These are phyloP conservation scores for Neurospora tetraspora DNA, from an alignment of 495 filamentous ascomycete genomes.

Conservation along the genomic window DNA sequence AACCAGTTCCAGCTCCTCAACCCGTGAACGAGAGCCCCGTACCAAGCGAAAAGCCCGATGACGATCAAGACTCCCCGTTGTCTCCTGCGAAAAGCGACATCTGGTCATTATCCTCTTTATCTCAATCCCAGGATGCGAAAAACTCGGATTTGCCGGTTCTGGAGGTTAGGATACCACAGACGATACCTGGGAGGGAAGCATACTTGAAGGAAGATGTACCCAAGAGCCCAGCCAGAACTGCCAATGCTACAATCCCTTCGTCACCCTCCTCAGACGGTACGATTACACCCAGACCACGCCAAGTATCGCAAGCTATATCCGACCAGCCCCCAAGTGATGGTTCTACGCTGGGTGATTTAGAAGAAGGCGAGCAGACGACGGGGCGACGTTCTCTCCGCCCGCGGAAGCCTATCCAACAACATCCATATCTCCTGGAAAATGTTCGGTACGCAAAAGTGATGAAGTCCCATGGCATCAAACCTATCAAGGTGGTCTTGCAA, in stretches of 20 bases:
- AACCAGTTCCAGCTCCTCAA: neutral
- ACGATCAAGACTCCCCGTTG: neutral
- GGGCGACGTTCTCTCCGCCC: slow-evolving; percentile 45
- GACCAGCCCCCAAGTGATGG: neutral
- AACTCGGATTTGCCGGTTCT: neutral
- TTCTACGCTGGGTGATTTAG: slow-evolving; percentile 1
- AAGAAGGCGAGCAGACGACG: slow-evolving; percentile 9
- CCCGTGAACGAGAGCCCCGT: neutral
- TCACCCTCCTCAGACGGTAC: neutral
- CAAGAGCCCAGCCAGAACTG: neutral
- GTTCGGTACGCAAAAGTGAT: slow-evolving; percentile 53
- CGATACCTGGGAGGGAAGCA: neutral
- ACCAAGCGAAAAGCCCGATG: neutral
- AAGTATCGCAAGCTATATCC: neutral
- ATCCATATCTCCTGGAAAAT: slow-evolving; percentile 60
- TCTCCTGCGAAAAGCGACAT: neutral
- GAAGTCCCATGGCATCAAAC: slow-evolving; percentile 52
- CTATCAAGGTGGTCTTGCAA: slow-evolving; percentile 39
- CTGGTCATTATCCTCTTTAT: neutral
- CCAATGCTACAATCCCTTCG: neutral
- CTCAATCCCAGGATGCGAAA: neutral
- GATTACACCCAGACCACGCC: neutral
- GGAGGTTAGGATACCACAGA: neutral
- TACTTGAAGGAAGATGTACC: neutral
- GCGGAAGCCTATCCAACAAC: slow-evolving; percentile 65